phyloP scores from a whole-genome alignment of 2,329 filamentous ascomycete species.

The Venturia carpophila region DNA sequence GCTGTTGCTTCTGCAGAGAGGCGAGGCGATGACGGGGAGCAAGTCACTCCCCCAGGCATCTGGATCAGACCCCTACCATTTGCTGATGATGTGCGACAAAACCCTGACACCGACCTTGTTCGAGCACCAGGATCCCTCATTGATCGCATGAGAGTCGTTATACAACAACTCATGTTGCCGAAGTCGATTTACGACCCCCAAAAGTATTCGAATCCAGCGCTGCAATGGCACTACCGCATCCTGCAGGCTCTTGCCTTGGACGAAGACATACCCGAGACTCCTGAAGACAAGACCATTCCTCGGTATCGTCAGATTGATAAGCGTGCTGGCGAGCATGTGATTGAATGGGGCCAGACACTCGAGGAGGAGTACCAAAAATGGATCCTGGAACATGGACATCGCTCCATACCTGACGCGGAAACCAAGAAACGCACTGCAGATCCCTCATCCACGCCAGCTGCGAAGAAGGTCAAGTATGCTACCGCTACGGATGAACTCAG shows the following conservation, averaged over 20 bases:
- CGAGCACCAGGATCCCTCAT: slow-evolving; percentile 62
- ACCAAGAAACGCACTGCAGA: slow-evolving; percentile 38
- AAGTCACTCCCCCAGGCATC: slow-evolving; percentile 70
- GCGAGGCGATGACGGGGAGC: slow-evolving; percentile 55
- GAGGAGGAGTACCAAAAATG: slow-evolving; percentile 48
- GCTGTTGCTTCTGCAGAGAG: slow-evolving; percentile 67
- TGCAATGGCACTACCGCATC: slow-evolving; percentile 97
- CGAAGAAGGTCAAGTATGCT: slow-evolving; percentile 41
- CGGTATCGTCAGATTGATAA: slow-evolving; percentile 85
- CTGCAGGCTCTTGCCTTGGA: slow-evolving; percentile 85
- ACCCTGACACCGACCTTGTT: slow-evolving; percentile 53
- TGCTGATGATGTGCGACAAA: slow-evolving; percentile 75
- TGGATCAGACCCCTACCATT: slow-evolving; percentile 87
- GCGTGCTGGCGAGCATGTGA: slow-evolving; percentile 69
- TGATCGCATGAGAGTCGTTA: slow-evolving; percentile 71
- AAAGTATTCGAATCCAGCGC: slow-evolving; percentile 82
- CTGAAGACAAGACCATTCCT: slow-evolving; percentile 73
- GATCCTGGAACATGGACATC: slow-evolving; percentile 31
- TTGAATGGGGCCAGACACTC: slow-evolving; percentile 66
- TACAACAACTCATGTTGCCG: slow-evolving; percentile 83
- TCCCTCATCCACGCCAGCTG: slow-evolving; percentile 21
- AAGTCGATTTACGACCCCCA: slow-evolving; percentile 74
- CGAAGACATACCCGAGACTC: slow-evolving; percentile 71
- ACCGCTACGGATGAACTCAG: slow-evolving; percentile 23
- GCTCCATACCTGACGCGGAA: slow-evolving; percentile 37